Conservation (phyloP, 345 rosid species). For the Ceriops zippeliana region DNA sequence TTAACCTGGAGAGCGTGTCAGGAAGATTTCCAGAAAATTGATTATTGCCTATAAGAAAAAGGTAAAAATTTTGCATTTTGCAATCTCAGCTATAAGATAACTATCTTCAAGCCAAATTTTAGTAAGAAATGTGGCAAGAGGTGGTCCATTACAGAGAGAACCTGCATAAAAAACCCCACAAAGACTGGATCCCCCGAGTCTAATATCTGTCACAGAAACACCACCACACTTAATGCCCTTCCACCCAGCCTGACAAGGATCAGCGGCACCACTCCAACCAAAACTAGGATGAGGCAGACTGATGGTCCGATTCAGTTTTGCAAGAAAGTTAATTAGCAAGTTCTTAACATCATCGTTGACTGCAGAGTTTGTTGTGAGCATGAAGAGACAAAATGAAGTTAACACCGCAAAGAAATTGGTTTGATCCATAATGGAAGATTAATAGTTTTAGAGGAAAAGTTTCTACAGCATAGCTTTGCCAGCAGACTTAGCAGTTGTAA, state of each 20-base stretch:
- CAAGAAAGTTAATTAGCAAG: slow-evolving; percentile 28
- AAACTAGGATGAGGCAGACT: slow-evolving; percentile 23
- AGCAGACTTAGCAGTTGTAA: background rate
- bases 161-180: slow-evolving; percentile 36
- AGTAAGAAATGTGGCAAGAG: slow-evolving; percentile 35
- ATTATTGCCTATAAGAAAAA: slow-evolving; percentile 37
- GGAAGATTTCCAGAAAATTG: slow-evolving; percentile 39
- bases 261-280: slow-evolving; percentile 32
- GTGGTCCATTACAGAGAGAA: slow-evolving; percentile 31
- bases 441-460: slow-evolving; percentile 12
- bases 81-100: slow-evolving; percentile 24
- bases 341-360: slow-evolving; percentile 25
- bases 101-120: slow-evolving; percentile 25
- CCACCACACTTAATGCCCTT: slow-evolving; percentile 22
- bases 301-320: slow-evolving; percentile 20
- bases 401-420: slow-evolving; percentile 4
- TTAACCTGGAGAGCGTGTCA: slow-evolving; percentile 28
- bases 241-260: slow-evolving; percentile 47
- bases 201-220: slow-evolving; percentile 24
- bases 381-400: slow-evolving; percentile 24
- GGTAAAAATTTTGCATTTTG: slow-evolving; percentile 36
- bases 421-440: slow-evolving; percentile 30
- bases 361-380: slow-evolving; percentile 13
- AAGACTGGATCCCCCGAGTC: slow-evolving; percentile 27
- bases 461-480: slow-evolving; percentile 5